Conservation (phyloP, 305 asterid species). For the Rubia tinctorum region DNA sequence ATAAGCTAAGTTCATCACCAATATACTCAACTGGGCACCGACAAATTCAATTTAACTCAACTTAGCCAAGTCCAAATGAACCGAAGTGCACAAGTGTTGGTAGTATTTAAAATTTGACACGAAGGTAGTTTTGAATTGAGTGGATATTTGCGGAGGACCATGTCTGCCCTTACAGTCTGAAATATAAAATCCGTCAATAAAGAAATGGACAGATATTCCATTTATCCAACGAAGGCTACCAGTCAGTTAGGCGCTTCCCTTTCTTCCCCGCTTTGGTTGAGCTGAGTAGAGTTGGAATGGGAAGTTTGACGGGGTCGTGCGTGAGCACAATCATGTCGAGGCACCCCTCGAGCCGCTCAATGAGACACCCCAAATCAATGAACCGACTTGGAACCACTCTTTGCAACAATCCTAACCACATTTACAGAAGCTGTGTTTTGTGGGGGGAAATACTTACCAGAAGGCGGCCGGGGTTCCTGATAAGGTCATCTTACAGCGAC, state of each 20-base stretch:
- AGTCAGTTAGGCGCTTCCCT: background rate
- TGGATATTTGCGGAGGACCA: no score
- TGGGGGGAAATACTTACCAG: slow-evolving; percentile 16
- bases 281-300: slow-evolving; percentile 13
- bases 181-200: background rate
- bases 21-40: no score
- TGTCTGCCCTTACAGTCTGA: no score
- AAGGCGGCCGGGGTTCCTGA: slow-evolving; percentile 13
- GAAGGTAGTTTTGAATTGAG: no score
- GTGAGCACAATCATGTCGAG: slow-evolving; percentile 16
- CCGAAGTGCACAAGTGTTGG: no score
- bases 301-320: slow-evolving; percentile 24
- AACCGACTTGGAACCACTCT: background rate
- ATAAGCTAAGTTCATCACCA: no score
- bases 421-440: slow-evolving; percentile 11
- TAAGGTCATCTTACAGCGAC: slow-evolving; percentile 17
- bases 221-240: background rate
- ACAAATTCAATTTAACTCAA: no score
- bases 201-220: background rate
- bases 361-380: slow-evolving; percentile 4
- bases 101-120: no score
- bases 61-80: no score
- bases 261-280: background rate
- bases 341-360: slow-evolving; percentile 15
- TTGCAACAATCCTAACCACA: background rate